Evolutionary conservation across 352 stramenopile genomes (phyloP), one percentile per base, ranked within the genome.

Genomic region (Phytopythium ostracodes): DNA sequence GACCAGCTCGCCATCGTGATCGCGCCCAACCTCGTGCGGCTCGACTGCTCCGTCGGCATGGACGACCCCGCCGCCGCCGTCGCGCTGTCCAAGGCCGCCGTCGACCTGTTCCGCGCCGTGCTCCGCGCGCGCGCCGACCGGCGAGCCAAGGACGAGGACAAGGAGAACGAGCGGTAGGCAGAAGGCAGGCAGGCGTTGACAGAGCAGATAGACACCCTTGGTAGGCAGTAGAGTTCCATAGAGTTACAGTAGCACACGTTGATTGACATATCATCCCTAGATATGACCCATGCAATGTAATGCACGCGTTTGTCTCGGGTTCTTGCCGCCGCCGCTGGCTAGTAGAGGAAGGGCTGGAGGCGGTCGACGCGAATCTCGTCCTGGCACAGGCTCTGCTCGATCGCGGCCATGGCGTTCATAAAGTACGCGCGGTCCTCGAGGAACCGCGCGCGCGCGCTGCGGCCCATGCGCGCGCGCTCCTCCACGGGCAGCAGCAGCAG

Each of bases 1-100:
- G 87, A 95, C 57, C 89, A 97, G 60, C 76, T 97, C 44, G 87
- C 88, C 25, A 96, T 97, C 64, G 77, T 96, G 59, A 91, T 97
- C 57, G 81, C 84, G 24, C 89, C 89, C 17, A 97, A 97, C 61
- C 79, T 97, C 57, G 87, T 96, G 54, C 80, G 83, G 31, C 88
- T 96, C 38, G 84, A 96, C 70, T 84, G 79, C 0, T 81, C 89
- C 60, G 47, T 14, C 47, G 47, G 20, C 43, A 14, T 36, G 47
- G 47, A 38, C 47, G 93, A 95, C 64, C 81, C 85, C 8, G 94
- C 91, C 76, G 80, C 92, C n/a, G 87, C 87, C 11, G 81, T 96
- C 11, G 76, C 85, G 25, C 68, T 91, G 22, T 96, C 86, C 14
- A 94, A 96, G 65, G 88, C 89, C 10, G 75, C 72, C n/a, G 88